Base-by-base conservation (phyloP, 768 basidiomycete genomes). In the Suillus subaureus region DNA sequence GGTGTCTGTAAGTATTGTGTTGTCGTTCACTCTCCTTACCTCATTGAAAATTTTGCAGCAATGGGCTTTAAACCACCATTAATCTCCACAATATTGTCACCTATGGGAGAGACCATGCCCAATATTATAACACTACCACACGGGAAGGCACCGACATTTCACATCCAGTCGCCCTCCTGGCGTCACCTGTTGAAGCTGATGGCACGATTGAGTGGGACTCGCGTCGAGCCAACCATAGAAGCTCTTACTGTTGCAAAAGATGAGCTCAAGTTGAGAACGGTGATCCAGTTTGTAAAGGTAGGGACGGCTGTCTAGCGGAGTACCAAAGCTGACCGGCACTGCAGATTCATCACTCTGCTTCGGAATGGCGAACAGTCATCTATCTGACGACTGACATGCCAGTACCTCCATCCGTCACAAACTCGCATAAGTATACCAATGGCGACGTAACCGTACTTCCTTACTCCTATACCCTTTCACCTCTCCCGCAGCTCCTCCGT, bases 231-330 rank as follows among this genome's bases (percentile, higher is more conserved):
- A 1, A 87, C 89, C 0, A 72, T 91, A 43, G 89, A 91, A 69
- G 88, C 90, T 1, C 76, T 90, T 68, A 85, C 87, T 1, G 75
- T 83, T 0, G 79, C 83, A 37, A 89, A 88, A 70, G 79, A 79
- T 21, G 84, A 79, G 6, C 79, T 89, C 61, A 84, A 83, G 66
- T 77, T 94, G 54, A 88, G 93, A 49, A 88, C 88, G 0, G 90
- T 94, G 0, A 77, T 94, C 63, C 92, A 94, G 70, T 92, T 94
- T 70, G 82, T 92, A 60, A 91, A 88, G 81, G 92, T 91, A 69
- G 61, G 83, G 70, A 61, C 21, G 62, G 37, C 42, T 11, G 61
- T 52, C 16, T 56, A 39, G 55, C 37, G 23, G 40, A 26, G 61
- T 45, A 42, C 33, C 60, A 12, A 0, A 66, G 45, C 66, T 68